Evolutionary conservation across 2,329 filamentous ascomycete genomes (phyloP).

Genomic region (Cladobotryum mycophilum): DNA sequence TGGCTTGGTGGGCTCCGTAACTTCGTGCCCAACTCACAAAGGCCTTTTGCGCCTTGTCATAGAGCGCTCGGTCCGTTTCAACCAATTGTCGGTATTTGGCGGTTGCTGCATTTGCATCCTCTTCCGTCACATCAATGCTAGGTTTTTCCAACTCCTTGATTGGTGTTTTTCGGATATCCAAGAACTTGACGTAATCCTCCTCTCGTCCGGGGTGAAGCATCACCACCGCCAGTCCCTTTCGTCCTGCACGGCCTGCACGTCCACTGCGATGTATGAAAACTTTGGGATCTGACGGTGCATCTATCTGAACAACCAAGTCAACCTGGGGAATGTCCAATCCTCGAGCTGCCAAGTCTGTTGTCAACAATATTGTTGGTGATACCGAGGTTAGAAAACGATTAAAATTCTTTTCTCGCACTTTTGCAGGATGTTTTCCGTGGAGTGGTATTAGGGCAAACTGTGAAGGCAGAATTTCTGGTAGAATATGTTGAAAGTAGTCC

Average conservation of each 20-base stretch:
- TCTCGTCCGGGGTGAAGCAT: conserved; percentile 80
- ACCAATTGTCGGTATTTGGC: conserved; percentile 56
- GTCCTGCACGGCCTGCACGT: conserved; percentile 80
- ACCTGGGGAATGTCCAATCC: conserved; percentile 89
- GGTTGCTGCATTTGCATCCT: conserved; percentile 53
- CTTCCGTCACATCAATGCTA: conserved; percentile 48
- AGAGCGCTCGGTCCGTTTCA: conserved; percentile 48
- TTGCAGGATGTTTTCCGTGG: conserved; percentile 86
- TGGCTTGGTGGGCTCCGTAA: conserved; percentile 85
- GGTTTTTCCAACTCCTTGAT: conserved; percentile 58
- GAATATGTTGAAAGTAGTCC: conserved; percentile 82
- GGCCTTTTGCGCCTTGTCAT: conserved; percentile 83
- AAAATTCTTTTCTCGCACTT: conserved; percentile 85
- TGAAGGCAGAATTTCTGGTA: conserved; percentile 65
- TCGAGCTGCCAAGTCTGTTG: conserved; percentile 85
- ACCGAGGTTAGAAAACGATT: conserved; percentile 69
- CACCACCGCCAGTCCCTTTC: conserved; percentile 77
- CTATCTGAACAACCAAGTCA: conserved; percentile 84
- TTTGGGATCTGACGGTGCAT: conserved; percentile 79
- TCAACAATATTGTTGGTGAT: conserved; percentile 74
- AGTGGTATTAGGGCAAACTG: conserved; percentile 69
- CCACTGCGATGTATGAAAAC: conserved; percentile 93
- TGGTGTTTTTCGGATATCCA: conserved; percentile 82
- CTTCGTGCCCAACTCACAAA: conserved; percentile 92
- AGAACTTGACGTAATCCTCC: conserved; percentile 82